Conservation (phyloP, 345 rosid genomes). For the Stellera chamaejasme region DNA sequence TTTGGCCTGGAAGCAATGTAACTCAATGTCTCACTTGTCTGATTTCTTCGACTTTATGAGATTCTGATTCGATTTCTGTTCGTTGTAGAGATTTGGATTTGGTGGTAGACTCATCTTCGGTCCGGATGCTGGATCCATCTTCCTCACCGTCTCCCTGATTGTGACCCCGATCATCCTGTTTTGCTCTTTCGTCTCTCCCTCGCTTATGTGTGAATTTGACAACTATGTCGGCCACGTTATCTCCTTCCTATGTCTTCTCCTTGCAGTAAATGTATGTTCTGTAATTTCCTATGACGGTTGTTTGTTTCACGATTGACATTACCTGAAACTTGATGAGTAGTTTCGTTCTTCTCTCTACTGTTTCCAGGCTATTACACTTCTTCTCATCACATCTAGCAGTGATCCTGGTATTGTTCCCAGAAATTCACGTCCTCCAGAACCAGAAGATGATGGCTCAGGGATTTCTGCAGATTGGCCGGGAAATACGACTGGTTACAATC, state of each 20-base stretch:
- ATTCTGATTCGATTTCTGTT: neutral
- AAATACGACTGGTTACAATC: conserved; percentile 20
- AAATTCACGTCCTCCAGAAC: conserved; percentile 63
- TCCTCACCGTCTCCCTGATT: conserved; percentile 57
- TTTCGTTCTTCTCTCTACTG: conserved; percentile 2
- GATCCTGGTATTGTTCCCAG: conserved; percentile 97
- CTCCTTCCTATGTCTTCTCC: conserved; percentile 26
- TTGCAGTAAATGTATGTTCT: conserved; percentile 44
- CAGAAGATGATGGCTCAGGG: conserved; percentile 56
- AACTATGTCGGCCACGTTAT: conserved; percentile 33
- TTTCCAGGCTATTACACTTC: conserved; percentile 57
- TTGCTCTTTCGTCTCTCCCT: conserved; percentile 54
- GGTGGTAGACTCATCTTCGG: conserved; percentile 84
- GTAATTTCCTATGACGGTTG: neutral
- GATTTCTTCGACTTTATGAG: neutral
- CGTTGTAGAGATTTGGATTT: conserved; percentile 60
- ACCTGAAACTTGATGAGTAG: neutral
- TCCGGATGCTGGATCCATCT: conserved; percentile 74
- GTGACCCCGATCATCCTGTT: conserved; percentile 58
- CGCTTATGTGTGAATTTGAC: conserved; percentile 41
- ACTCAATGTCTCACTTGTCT: neutral
- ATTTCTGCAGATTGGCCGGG: conserved; percentile 40
- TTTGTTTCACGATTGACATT: too few relatives aligned
- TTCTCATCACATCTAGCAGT: conserved; percentile 78
- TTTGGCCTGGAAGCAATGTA: conserved; percentile 69